Evolutionary conservation across 2,329 filamentous ascomycete genomes (phyloP).

Genomic region (Colletotrichum tropicale): DNA sequence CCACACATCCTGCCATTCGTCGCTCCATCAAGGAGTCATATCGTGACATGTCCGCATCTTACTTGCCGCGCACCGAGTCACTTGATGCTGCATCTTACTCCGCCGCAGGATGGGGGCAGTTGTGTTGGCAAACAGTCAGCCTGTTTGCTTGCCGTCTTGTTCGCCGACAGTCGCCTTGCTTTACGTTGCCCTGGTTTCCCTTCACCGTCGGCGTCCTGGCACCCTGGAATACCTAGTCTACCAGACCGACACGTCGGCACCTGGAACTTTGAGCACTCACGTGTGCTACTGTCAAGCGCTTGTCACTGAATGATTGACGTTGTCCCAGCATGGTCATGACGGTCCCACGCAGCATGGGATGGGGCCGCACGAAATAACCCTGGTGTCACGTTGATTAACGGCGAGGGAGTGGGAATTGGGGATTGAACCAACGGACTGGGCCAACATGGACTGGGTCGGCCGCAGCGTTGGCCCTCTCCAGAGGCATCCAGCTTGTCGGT

Average conservation of each 20-base stretch:
- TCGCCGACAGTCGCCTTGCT: not conserved
- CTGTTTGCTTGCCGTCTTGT: conserved; percentile 8
- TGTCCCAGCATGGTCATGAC: not conserved
- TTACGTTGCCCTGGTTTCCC: conserved; percentile 2
- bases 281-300: not conserved
- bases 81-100: conserved; percentile 18
- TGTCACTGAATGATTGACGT: conserved; percentile 5
- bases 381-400: conserved; percentile 18
- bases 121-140: conserved; percentile 15
- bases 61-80: conserved; percentile 15
- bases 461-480: conserved; percentile 10
- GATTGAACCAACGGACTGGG: conserved; percentile 17
- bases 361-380: conserved; percentile 12
- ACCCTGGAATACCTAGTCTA: not conserved
- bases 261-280: not conserved
- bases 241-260: not conserved
- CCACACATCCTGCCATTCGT: not conserved
- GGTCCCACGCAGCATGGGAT: conserved; percentile 17
- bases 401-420: conserved; percentile 8
- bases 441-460: not conserved
- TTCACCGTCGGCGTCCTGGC: not conserved
- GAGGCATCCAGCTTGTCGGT: conserved; percentile 15
- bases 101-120: conserved; percentile 13
- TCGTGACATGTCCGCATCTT: conserved; percentile 21
- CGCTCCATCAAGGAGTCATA: conserved; percentile 8